Evolutionary conservation across 306 rosid species (phyloP), one percentile per base, ranked within the genome.

Genomic region (Quercus dentata): DNA sequence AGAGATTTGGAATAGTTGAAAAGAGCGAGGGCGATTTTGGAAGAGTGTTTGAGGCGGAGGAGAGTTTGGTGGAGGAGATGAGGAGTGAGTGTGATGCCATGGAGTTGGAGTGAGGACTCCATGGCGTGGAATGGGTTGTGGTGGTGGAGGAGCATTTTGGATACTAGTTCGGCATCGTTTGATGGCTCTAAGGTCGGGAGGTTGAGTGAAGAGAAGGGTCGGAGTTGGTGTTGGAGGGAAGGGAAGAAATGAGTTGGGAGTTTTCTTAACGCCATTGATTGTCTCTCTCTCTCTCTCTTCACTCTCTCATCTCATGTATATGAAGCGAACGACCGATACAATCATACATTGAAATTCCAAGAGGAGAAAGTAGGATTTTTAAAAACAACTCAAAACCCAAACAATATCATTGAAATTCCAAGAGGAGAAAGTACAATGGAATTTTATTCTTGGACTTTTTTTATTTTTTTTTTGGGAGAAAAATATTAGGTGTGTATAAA

Each of bases 91-190:
- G 91, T 76, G 64, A 92, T 81, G 80, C 97, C 97, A 28, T 91
- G 85, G 82, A 94, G 99, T 41, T 94, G 91, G 76, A 90, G 92
- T 15, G 90, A 86, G 49, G 92, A 88, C 68, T 94, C 97, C 80
- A 78, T 83, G 35, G 92, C 84, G 81, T 94, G 99, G 81, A 86
- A 94, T 2, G 99, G 99, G 76, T 94, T 92, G 88, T 92, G 92
- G 56, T 94, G 99, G n/a, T 77, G 78, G 58, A 91, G 80, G 44
- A 94, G 97, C 74, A 94, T 79, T 19, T 86, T 82, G 0, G 93
- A 83, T 0, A 92, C 35, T 77, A 77, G 15, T 4, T 90, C 95
- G 59, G 94, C 94, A 54, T 92, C 97, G 73, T 38, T 64, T 55
- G 90, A 82, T 18, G 88, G 85, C 12, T 79, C 79, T 5, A 86